Evolutionary conservation across 1,284 basidiomycete genomes (phyloP).

Genomic region (Exsudoporus floridanus): DNA sequence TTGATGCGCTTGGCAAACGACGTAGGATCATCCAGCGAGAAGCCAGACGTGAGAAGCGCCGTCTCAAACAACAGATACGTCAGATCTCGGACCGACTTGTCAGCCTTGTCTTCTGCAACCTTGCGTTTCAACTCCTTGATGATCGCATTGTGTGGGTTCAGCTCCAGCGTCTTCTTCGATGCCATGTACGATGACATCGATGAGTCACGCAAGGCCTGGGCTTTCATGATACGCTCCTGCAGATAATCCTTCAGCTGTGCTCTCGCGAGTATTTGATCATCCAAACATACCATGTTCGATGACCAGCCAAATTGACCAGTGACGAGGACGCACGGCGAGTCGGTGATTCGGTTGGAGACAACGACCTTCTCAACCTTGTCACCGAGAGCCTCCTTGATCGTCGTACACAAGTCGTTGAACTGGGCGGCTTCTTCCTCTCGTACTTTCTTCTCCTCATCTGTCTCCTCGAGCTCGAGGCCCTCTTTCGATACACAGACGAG

Average conservation of each 20-base stretch:
- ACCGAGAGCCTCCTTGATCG: slow-evolving; percentile 97
- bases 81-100: slow-evolving; percentile 97
- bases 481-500: slow-evolving; percentile 98
- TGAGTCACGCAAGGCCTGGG: slow-evolving; percentile 96
- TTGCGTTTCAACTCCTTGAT: slow-evolving; percentile 96
- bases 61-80: slow-evolving; percentile 97
- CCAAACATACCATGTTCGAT: slow-evolving; percentile 84
- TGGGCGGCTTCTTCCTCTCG: slow-evolving; percentile 88
- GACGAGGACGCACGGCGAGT: slow-evolving; percentile 95
- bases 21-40: slow-evolving; percentile 93
- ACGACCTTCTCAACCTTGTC: slow-evolving; percentile 99
- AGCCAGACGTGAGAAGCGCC: slow-evolving; percentile 90
- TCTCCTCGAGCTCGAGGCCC: slow-evolving; percentile 99
- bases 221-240: slow-evolving; percentile 98
- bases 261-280: not conserved
- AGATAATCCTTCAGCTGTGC: slow-evolving; percentile 11
- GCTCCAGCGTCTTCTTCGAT: slow-evolving; percentile 98
- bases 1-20: slow-evolving; percentile 96
- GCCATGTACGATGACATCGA: slow-evolving; percentile 99
- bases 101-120: slow-evolving; percentile 94
- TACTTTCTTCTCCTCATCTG: slow-evolving; percentile 92
- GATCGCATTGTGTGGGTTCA: slow-evolving; percentile 94
- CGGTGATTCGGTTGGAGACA: slow-evolving; percentile 95
- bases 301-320: slow-evolving; percentile 99
- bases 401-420: slow-evolving; percentile 88